phyloP scores from a whole-genome alignment of 306 rosid genomes.

The Acacia confusa region DNA sequence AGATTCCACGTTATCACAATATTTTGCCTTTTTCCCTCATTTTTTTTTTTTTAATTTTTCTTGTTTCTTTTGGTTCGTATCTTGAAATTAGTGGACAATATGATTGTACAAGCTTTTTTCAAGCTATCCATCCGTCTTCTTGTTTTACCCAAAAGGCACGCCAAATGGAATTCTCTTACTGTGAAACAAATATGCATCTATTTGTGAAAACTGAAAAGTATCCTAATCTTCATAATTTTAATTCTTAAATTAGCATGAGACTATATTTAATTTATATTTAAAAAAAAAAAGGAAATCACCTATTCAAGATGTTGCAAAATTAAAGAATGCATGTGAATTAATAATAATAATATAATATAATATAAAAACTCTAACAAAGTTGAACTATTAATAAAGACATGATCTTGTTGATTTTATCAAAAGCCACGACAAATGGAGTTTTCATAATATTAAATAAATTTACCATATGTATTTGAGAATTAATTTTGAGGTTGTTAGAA shows the following conservation, averaged over 20 bases:
- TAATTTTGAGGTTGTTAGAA: neutral
- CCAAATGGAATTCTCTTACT: neutral
- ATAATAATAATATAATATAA: too few species aligned
- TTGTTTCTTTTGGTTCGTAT: constrained; percentile 16
- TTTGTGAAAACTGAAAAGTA: neutral
- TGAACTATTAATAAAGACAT: neutral
- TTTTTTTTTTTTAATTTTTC: too few species aligned
- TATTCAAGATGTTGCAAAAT: neutral
- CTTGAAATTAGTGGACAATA: neutral
- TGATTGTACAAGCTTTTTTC: neutral
- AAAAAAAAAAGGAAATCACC: neutral
- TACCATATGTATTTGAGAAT: neutral
- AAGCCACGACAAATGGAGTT: neutral
- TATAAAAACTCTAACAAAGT: too few species aligned
- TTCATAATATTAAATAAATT: neutral
- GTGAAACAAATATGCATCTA: too few species aligned
- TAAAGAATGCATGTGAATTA: neutral
- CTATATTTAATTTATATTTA: too few species aligned
- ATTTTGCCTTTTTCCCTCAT: neutral
- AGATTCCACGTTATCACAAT: constrained; percentile 22
- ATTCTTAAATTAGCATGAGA: neutral
- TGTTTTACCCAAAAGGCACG: neutral
- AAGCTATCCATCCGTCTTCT: neutral
- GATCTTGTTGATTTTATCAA: neutral
- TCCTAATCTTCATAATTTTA: neutral